Conservation (phyloP, 768 basidiomycete species). For the Suillus cothurnatus region DNA sequence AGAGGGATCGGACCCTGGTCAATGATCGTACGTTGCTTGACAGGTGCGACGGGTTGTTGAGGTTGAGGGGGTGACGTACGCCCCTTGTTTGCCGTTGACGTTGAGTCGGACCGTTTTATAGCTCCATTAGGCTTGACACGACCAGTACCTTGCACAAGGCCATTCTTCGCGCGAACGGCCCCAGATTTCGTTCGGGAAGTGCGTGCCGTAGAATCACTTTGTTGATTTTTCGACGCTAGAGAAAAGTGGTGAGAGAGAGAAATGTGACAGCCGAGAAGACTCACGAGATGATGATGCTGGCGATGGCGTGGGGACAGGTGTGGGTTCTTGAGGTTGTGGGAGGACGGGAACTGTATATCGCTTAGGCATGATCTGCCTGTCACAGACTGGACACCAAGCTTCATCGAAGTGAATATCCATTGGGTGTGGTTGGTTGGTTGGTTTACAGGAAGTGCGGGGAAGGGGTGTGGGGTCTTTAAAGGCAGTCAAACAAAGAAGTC, state of each 20-base stretch:
- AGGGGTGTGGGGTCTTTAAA: slow-evolving; percentile 12
- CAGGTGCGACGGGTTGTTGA: slow-evolving; percentile 31
- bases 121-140: slow-evolving; percentile 61
- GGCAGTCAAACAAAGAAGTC: slow-evolving; percentile 2
- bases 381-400: slow-evolving; percentile 82
- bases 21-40: slow-evolving; percentile 67
- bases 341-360: slow-evolving; percentile 54
- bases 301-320: slow-evolving; percentile 38
- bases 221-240: slow-evolving; percentile 32
- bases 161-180: slow-evolving; percentile 40
- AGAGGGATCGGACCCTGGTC: slow-evolving; percentile 80
- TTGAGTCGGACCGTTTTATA: slow-evolving; percentile 42
- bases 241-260: slow-evolving; percentile 6
- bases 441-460: slow-evolving; percentile 12
- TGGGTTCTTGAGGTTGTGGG: slow-evolving; percentile 23
- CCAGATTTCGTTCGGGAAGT: slow-evolving; percentile 38
- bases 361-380: slow-evolving; percentile 79
- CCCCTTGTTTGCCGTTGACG: slow-evolving; percentile 18
- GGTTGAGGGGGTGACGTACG: slow-evolving; percentile 18
- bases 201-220: slow-evolving; percentile 24
- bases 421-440: too few relatives aligned
- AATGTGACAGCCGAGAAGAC: slow-evolving; percentile 12
- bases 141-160: slow-evolving; percentile 68
- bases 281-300: slow-evolving; percentile 43
- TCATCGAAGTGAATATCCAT: slow-evolving; percentile 57